Conservation (phyloP, 225 moss, liverwort and hornwort species). For the Ulota crispa region DNA sequence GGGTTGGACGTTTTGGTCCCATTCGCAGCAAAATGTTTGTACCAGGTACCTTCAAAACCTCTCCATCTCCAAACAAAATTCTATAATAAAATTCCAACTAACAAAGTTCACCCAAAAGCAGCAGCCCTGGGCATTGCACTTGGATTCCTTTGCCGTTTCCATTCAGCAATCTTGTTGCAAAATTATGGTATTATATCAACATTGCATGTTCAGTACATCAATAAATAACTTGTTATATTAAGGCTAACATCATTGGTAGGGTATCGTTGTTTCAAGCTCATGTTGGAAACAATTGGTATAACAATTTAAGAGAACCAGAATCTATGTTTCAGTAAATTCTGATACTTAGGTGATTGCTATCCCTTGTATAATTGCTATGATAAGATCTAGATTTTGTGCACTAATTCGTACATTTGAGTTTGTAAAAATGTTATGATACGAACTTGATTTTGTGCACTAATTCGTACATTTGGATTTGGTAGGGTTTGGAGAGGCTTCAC, state of each 20-base stretch:
- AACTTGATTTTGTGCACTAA: not conserved
- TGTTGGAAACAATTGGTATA: no score
- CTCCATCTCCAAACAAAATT: not conserved
- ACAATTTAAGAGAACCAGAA: not conserved
- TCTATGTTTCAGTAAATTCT: not conserved
- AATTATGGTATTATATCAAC: not conserved
- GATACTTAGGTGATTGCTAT: not conserved
- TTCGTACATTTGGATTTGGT: slow-evolving; percentile 14
- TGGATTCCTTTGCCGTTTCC: not conserved
- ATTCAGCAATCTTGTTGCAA: not conserved
- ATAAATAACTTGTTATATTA: not conserved
- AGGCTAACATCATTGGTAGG: no score
- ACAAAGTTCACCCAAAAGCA: not conserved
- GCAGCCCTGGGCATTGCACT: not conserved
- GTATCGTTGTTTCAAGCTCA: not conserved
- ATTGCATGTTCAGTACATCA: not conserved
- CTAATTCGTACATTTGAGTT: no score
- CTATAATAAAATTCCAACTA: not conserved
- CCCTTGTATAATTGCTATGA: not conserved
- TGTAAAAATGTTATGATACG: not conserved
- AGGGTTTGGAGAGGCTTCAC: slow-evolving; percentile 93
- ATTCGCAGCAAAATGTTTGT: slow-evolving; percentile 84
- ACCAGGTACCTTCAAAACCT: slow-evolving; percentile 55
- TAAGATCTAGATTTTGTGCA: no score
- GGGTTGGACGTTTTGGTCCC: slow-evolving; percentile 39